phyloP scores from a whole-genome alignment of 2,329 filamentous ascomycete genomes.

The Escovopsis sp. region DNA sequence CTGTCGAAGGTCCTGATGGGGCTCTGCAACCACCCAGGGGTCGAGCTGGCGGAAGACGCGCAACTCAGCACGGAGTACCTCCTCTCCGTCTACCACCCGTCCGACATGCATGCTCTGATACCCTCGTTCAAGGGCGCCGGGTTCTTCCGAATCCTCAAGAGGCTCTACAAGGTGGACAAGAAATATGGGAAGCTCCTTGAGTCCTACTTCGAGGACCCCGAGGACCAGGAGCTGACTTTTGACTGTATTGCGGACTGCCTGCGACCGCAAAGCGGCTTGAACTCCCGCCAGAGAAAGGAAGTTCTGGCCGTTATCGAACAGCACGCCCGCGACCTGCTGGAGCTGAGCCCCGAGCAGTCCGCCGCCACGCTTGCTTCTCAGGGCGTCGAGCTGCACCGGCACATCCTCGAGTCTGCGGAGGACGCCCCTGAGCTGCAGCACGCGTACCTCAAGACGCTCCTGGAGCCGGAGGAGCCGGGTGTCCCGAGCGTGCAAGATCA shows the following conservation, averaged over 20 bases:
- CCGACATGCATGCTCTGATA: conserved; percentile 62
- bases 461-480: conserved; percentile 43
- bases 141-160: conserved; percentile 86
- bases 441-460: conserved; percentile 57
- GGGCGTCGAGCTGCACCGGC: conserved; percentile 48
- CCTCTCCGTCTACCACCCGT: conserved; percentile 81
- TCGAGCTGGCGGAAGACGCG: conserved; percentile 76
- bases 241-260: conserved; percentile 65
- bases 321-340: conserved; percentile 50
- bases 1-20: conserved; percentile 67
- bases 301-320: conserved; percentile 51
- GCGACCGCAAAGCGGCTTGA: conserved; percentile 44
- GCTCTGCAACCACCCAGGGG: conserved; percentile 69
- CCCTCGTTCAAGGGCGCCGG: conserved; percentile 62
- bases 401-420: conserved; percentile 45
- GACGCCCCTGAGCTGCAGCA: conserved; percentile 53
- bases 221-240: conserved; percentile 63
- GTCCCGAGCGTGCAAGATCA: conserved; percentile 14
- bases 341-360: conserved; percentile 48
- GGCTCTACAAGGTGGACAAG: conserved; percentile 65
- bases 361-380: conserved; percentile 49
- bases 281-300: conserved; percentile 54
- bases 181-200: conserved; percentile 66
- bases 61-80: conserved; percentile 96
- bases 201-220: conserved; percentile 71